phyloP scores from a whole-genome alignment of 805 yeast genomes.

The Teunomyces lycoperdinae region DNA sequence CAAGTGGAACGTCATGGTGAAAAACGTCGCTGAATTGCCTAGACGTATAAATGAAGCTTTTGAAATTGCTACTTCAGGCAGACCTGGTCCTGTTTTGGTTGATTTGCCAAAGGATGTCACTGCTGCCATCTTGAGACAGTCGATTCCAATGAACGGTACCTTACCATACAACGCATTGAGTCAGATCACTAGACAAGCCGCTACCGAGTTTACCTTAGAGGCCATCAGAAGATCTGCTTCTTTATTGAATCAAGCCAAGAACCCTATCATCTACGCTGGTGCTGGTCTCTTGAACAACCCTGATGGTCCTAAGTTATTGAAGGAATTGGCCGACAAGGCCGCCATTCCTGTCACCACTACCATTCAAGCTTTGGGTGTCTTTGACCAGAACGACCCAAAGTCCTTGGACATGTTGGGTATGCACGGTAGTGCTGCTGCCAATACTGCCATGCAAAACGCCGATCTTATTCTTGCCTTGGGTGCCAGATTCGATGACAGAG shows the following conservation, averaged over 20 bases:
- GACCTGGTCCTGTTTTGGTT: conserved; percentile 98
- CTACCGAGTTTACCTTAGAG: conserved; percentile 70
- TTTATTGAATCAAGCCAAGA: conserved; percentile 77
- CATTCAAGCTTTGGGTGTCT: conserved; percentile 89
- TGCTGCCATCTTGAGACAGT: conserved; percentile 79
- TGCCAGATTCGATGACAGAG: conserved; percentile 98
- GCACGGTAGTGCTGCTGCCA: conserved; percentile 97
- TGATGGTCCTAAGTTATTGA: conserved; percentile 75
- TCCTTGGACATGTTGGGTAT: conserved; percentile 96
- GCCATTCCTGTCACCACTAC: conserved; percentile 96
- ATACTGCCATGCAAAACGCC: conserved; percentile 89
- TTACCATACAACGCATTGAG: conserved; percentile 72
- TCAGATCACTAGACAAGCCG: conserved; percentile 65
- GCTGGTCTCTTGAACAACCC: conserved; percentile 80
- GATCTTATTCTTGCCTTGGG: conserved; percentile 93
- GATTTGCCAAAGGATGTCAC: conserved; percentile 98
- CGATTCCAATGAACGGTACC: conserved; percentile 79
- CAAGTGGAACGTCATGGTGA: conserved; percentile 99
- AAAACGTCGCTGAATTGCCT: conserved; percentile 89
- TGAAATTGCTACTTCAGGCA: conserved; percentile 91
- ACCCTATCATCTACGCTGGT: conserved; percentile 89
- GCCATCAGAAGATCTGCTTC: conserved; percentile 75
- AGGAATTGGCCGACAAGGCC: conserved; percentile 86
- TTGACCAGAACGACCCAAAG: conserved; percentile 87
- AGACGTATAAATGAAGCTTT: conserved; percentile 96